These are phyloP conservation scores for Paecilomyces formosus DNA, from an alignment of 2,329 filamentous ascomycete species.

Conservation along the genomic window DNA sequence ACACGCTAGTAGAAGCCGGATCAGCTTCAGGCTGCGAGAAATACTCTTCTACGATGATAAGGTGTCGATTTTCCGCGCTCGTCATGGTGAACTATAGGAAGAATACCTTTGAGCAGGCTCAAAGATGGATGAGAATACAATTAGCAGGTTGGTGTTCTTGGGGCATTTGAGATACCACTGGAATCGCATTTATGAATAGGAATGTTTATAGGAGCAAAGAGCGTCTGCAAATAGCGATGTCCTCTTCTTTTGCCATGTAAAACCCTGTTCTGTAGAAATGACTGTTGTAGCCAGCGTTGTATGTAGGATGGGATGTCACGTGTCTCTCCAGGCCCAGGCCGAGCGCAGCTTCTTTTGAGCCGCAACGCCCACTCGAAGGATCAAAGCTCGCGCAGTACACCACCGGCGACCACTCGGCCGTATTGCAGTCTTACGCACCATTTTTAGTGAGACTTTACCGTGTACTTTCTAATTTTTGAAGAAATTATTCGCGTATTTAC, in stretches of 20 bases:
- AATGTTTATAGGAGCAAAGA: background rate
- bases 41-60: conserved; percentile 82
- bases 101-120: background rate
- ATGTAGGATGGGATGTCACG: background rate
- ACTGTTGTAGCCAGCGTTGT: background rate
- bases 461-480: conserved; percentile 4
- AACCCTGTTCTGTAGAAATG: background rate
- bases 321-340: background rate
- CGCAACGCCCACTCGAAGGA: background rate
- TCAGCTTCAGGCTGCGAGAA: conserved; percentile 60
- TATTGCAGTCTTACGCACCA: conserved; percentile 7
- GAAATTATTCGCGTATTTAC: background rate
- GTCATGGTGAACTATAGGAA: conserved; percentile 48
- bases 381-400: background rate
- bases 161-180: background rate
- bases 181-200: background rate
- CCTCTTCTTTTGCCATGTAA: background rate
- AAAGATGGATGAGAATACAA: background rate
- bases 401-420: conserved; percentile 4
- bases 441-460: background rate
- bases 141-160: background rate
- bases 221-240: background rate
- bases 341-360: background rate
- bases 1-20: conserved; percentile 26
- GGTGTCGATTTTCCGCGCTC: conserved; percentile 70